A percentile compares a stretch with the other conserved stretches of the same genome.
Evolutionary conservation across 179 eudicot species (phyloP).

Genomic region (Drosera spatulata): DNA sequence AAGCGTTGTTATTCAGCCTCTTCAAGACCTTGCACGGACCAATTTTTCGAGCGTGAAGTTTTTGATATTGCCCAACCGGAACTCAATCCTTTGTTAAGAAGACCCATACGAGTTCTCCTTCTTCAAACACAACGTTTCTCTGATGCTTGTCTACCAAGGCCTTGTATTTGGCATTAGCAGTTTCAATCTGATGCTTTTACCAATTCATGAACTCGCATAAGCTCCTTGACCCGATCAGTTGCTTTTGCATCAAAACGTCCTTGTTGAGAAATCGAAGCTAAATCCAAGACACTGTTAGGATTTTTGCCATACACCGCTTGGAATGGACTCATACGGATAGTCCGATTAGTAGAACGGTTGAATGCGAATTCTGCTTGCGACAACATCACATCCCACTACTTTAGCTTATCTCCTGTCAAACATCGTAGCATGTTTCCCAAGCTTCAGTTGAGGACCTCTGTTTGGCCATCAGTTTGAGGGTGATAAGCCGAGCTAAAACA

Average conservation of each 20-base stretch:
- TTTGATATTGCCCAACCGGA: too few species aligned
- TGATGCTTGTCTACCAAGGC: too few species aligned
- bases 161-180: too few species aligned
- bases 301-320: slow-evolving; percentile 6
- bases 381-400: slow-evolving; percentile 10
- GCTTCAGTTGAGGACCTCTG: slow-evolving; percentile 4
- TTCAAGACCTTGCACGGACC: too few species aligned
- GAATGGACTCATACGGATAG: background rate
- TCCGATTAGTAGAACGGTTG: background rate
- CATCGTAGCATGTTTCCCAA: slow-evolving; percentile 4
- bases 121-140: too few species aligned
- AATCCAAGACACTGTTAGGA: background rate
- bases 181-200: background rate
- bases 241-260: too few species aligned
- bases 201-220: background rate
- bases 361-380: slow-evolving; percentile 14
- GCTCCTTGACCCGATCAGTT: background rate
- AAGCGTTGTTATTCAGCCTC: too few species aligned
- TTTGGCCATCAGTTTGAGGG: slow-evolving; percentile 17
- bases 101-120: too few species aligned
- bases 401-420: background rate
- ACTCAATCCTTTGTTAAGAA: too few species aligned
- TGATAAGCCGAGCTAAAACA: slow-evolving; percentile 5
- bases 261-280: too few species aligned
- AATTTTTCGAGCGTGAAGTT: too few species aligned